Percentiles rank a stretch among this genome's conserved stretches.
Evolutionary conservation across 2,329 filamentous ascomycete genomes (phyloP).

Genomic region (Beauveria sp.): DNA sequence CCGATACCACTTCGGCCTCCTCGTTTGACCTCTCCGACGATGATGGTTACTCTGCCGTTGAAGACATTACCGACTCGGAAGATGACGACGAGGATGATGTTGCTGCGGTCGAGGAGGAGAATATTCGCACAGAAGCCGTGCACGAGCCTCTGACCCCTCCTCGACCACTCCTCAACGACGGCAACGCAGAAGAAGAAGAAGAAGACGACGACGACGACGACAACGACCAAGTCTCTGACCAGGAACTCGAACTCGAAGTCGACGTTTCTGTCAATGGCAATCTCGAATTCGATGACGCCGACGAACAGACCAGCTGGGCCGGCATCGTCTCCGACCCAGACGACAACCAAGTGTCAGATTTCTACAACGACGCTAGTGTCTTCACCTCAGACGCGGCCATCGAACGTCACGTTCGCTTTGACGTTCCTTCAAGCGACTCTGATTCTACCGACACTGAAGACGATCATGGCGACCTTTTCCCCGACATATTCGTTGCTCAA

Average conservation of each 20-base stretch:
- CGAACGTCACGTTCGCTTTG: conserved; percentile 67
- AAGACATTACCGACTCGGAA: conserved; percentile 70
- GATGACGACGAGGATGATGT: conserved; percentile 75
- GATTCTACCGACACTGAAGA: conserved; percentile 57
- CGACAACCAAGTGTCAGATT: conserved; percentile 36
- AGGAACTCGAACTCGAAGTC: background rate
- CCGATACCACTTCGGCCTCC: conserved; percentile 43
- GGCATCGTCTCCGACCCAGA: conserved; percentile 44
- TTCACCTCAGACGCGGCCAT: conserved; percentile 33
- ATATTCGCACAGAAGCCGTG: conserved; percentile 49
- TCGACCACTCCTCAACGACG: conserved; percentile 38
- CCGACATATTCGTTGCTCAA: conserved; percentile 72
- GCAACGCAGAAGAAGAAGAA: conserved; percentile 27
- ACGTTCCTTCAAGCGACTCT: conserved; percentile 59
- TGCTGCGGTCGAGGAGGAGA: conserved; percentile 68
- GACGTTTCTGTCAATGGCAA: conserved; percentile 22
- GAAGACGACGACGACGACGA: conserved; percentile 29
- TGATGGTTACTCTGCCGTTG: conserved; percentile 66
- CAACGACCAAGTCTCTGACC: conserved; percentile 25
- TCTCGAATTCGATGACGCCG: conserved; percentile 30
- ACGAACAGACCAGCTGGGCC: conserved; percentile 46
- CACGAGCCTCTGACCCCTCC: conserved; percentile 36
- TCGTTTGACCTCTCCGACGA: conserved; percentile 57
- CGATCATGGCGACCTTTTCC: conserved; percentile 58
- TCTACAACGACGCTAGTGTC: conserved; percentile 30